Evolutionary conservation across 1,139 yeast genomes (phyloP).

Genomic region (Maudiozyma humilis): DNA sequence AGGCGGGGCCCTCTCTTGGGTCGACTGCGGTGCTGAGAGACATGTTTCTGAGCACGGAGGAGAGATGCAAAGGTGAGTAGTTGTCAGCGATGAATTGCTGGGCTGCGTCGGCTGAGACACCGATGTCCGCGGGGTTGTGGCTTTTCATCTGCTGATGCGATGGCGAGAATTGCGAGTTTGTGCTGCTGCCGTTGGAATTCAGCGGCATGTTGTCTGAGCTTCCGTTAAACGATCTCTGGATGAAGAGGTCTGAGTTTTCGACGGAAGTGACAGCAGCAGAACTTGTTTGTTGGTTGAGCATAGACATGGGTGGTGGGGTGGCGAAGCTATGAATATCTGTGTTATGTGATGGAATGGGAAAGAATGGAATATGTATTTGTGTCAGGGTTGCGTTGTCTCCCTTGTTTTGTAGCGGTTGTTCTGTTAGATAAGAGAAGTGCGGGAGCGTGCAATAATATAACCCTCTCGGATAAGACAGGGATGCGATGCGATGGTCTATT

Average conservation of each 20-base stretch:
- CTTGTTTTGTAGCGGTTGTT: too few relatives aligned
- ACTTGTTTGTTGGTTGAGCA: conserved; percentile 3
- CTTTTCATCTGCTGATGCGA: background rate
- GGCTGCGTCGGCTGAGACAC: background rate
- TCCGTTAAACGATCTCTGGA: conserved; percentile 4
- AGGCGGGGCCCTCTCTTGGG: too few relatives aligned
- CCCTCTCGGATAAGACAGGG: too few relatives aligned
- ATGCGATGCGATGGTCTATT: too few relatives aligned
- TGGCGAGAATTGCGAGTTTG: background rate
- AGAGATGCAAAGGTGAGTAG: conserved; percentile 10
- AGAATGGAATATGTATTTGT: background rate
- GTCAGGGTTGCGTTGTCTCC: too few relatives aligned
- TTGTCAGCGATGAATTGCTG: conserved; percentile 3
- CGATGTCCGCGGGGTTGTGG: background rate
- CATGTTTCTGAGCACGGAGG: conserved; percentile 18
- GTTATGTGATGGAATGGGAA: too few relatives aligned
- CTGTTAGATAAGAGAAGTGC: too few relatives aligned
- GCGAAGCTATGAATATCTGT: too few relatives aligned
- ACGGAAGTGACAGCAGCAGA: too few relatives aligned
- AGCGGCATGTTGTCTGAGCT: conserved; percentile 8
- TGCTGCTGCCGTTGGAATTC: background rate
- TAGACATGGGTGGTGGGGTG: conserved; percentile 6
- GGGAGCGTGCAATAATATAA: too few relatives aligned
- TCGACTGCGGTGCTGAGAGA: conserved; percentile 9
- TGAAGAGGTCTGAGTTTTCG: conserved; percentile 3